phyloP scores from a whole-genome alignment of 225 moss, liverwort and hornwort genomes.

The Sphagnum contortum region DNA sequence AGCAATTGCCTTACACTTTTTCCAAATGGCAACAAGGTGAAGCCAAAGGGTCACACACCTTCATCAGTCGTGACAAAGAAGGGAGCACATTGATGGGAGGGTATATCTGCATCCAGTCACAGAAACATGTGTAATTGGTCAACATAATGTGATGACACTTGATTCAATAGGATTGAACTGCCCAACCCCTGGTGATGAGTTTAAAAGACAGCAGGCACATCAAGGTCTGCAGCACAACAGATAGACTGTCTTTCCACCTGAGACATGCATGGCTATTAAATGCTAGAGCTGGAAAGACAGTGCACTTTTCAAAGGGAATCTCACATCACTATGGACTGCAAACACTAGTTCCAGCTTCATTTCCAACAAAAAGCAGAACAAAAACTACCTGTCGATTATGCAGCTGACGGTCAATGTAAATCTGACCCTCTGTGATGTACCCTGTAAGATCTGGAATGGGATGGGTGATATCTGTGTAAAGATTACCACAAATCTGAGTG shows the following conservation, averaged over 20 bases:
- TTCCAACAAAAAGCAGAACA: background rate
- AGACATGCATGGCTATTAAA: too few species aligned
- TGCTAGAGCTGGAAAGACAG: too few species aligned
- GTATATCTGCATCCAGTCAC: slow-evolving; percentile 23
- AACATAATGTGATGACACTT: too few species aligned
- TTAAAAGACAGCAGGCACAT: too few species aligned
- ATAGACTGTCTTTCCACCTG: too few species aligned
- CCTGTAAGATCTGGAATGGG: slow-evolving; percentile 47
- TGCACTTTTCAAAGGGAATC: too few species aligned
- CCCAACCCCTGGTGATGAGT: too few species aligned
- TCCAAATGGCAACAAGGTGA: too few species aligned
- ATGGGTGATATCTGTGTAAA: slow-evolving; percentile 41
- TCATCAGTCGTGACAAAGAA: slow-evolving; percentile 45
- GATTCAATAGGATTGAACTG: too few species aligned
- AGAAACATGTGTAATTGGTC: background rate
- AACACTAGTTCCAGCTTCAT: background rate
- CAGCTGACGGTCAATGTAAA: slow-evolving; percentile 41
- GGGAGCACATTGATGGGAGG: slow-evolving; percentile 46
- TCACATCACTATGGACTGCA: too few species aligned
- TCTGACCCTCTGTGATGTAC: slow-evolving; percentile 47
- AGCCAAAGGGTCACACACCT: slow-evolving; percentile 7
- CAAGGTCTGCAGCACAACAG: too few species aligned
- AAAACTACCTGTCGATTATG: slow-evolving; percentile 34
- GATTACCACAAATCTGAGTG: background rate
- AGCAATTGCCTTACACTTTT: too few species aligned